Conservation (phyloP, 768 basidiomycete genomes). For the Kondoa malvinella region DNA sequence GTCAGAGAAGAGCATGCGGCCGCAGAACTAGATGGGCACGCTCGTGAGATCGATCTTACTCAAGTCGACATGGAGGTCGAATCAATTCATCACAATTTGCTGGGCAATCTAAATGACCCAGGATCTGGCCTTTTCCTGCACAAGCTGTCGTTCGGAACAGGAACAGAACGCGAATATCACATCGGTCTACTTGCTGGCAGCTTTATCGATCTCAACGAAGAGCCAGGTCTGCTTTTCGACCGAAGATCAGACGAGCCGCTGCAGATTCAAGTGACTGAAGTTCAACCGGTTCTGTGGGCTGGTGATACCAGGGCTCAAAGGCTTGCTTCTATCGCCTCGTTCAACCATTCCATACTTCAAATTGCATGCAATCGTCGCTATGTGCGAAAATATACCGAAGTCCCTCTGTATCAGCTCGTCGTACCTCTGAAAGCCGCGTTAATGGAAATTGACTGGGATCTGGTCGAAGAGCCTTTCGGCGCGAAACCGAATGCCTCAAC, state of each 20-base stretch:
- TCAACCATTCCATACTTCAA: conserved; percentile 47
- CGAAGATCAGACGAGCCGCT: background rate
- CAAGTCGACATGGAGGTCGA: conserved; percentile 12
- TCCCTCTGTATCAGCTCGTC: conserved; percentile 47
- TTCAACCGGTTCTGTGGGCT: conserved; percentile 35
- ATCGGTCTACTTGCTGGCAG: conserved; percentile 40
- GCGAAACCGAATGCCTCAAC: background rate
- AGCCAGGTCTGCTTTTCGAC: conserved; percentile 31
- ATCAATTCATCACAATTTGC: conserved; percentile 9
- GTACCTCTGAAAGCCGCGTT: conserved; percentile 38
- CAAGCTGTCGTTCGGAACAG: conserved; percentile 26
- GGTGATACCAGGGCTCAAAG: conserved; percentile 38
- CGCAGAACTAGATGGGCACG: conserved; percentile 43
- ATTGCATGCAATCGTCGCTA: conserved; percentile 17
- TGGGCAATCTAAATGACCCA: conserved; percentile 32
- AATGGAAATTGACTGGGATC: conserved; percentile 17
- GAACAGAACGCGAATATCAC: conserved; percentile 27
- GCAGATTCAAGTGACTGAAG: conserved; percentile 32
- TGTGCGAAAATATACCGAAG: conserved; percentile 17
- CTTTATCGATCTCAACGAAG: conserved; percentile 32
- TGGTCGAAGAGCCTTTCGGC: conserved; percentile 6
- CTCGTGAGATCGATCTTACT: conserved; percentile 28
- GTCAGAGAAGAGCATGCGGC: conserved; percentile 40
- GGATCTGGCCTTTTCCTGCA: background rate
- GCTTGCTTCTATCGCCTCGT: conserved; percentile 46